Conservation (phyloP, 2,329 filamentous ascomycete genomes). For the Xylaria sp. region DNA sequence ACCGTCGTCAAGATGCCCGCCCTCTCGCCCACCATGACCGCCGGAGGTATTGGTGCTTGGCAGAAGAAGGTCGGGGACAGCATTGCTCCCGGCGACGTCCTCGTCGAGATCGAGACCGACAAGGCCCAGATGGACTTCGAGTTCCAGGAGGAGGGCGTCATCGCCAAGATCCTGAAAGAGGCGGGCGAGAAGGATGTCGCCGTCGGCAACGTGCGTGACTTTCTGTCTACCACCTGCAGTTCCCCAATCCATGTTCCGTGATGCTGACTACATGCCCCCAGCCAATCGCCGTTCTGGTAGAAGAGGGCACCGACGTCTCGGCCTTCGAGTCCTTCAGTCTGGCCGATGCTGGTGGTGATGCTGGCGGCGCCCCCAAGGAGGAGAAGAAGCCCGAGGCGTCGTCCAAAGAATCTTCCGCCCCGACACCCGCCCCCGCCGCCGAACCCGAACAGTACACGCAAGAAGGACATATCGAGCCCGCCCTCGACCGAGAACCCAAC, state of each 20-base stretch:
- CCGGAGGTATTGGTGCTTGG: conserved; percentile 95
- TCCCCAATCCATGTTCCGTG: conserved; percentile 14
- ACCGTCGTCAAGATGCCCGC: conserved; percentile 97
- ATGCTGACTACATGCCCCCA: conserved; percentile 43
- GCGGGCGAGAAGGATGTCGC: conserved; percentile 91
- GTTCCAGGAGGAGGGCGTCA: conserved; percentile 95
- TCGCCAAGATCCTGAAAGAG: conserved; percentile 93
- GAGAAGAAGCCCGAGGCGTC: conserved; percentile 67
- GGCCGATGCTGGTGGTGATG: conserved; percentile 86
- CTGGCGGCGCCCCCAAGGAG: conserved; percentile 65
- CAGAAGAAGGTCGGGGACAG: conserved; percentile 94
- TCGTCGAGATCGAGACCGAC: conserved; percentile 98
- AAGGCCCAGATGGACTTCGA: conserved; percentile 99
- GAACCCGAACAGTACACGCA: conserved; percentile 71
- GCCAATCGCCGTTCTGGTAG: conserved; percentile 95
- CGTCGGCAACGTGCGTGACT: conserved; percentile 82
- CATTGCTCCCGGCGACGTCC: conserved; percentile 87
- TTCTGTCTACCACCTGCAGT: conserved; percentile 9
- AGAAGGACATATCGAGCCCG: conserved; percentile 77
- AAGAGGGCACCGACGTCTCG: conserved; percentile 83
- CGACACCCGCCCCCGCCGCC: conserved; percentile 55
- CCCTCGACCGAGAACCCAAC: conserved; percentile 80
- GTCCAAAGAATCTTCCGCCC: conserved; percentile 59
- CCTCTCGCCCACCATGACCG: conserved; percentile 95
- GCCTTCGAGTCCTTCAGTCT: conserved; percentile 88